Percentiles rank a stretch among this genome's conserved stretches.
Evolutionary conservation across 2,329 filamentous ascomycete genomes (phyloP).

Genomic region (Dothideomycetes sp.): DNA sequence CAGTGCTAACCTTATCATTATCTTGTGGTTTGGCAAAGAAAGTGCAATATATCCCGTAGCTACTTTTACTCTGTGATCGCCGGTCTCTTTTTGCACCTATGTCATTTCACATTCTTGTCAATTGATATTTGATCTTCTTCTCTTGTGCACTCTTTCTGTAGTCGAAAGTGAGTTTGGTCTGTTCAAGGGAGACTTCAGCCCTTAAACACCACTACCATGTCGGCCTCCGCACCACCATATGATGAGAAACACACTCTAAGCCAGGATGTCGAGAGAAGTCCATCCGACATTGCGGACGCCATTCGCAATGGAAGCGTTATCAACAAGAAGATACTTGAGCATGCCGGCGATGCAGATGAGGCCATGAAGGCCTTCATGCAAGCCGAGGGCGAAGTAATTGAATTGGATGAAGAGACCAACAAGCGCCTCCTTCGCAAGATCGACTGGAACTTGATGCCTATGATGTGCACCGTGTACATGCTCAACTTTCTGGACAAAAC

Average conservation of each 20-base stretch:
- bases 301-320: constrained; percentile 16
- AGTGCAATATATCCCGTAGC: too few relatives aligned
- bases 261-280: neutral
- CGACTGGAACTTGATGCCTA: constrained; percentile 51
- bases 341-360: constrained; percentile 48
- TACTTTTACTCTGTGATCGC: too few relatives aligned
- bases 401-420: constrained; percentile 46
- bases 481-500: constrained; percentile 53
- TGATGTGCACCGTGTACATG: constrained; percentile 46
- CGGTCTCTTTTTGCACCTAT: neutral
- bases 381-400: constrained; percentile 36
- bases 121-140: neutral
- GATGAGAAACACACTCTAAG: neutral
- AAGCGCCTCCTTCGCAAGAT: constrained; percentile 49
- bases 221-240: neutral
- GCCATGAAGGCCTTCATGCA: constrained; percentile 46
- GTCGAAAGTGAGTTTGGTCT: neutral
- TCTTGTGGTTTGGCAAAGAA: too few relatives aligned
- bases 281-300: constrained; percentile 12
- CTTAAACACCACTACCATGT: neutral
- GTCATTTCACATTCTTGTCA: neutral
- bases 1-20: too few relatives aligned
- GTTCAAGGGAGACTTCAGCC: too few relatives aligned
- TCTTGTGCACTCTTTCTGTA: neutral
- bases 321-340: constrained; percentile 32